Evolutionary conservation across 768 basidiomycete species (phyloP), one percentile per base, ranked within the genome.

Genomic region (Phaeolepiota aurea): DNA sequence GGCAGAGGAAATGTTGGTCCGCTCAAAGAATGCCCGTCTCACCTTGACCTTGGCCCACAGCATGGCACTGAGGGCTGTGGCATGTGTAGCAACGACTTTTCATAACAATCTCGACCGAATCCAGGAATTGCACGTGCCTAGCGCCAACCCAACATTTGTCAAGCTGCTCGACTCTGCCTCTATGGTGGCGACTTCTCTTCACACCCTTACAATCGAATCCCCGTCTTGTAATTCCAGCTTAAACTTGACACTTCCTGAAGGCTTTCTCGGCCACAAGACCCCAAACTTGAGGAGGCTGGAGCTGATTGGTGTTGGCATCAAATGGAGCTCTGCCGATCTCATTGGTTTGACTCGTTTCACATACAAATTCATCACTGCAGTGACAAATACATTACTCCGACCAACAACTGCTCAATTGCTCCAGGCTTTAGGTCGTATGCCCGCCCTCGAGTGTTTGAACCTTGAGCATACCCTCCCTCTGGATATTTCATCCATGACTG

Each of bases 21-120:
- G 72, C 15, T 75, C 73, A 2, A 72, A 69, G 47, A 62, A 53
- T 52, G 62, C 61, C 12, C 56, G 61, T 22, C 52, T 66, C 16
- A 42, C 53, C 32, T 43, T 68, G 38, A 56, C 51, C 38, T 55
- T 49, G 19, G 46, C 48, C 43, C 34, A 56, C 32, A 43, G 49
- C 22, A 56, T 49, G 4, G 56, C 55, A 11, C 62, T 53, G 7
- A 53, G 41, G 37, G 55, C 56, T 32, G 51, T 70, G 19, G 54
- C 53, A 23, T 28, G 7, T 28, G 25, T 28, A 7, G n/a, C 7
- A 7, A 7, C n/a, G 7, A n/a, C n/a, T 28, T 28, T 28, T 28
- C 25, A 28, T 7, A 28, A 28, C 25, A 7, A 28, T 28, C n/a
- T 28, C 25, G n/a, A 7, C n/a, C 25, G 25, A 7, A n/a, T 28